Conservation (phyloP, 1,139 yeast species). For the Yamadazyma atlantica region DNA sequence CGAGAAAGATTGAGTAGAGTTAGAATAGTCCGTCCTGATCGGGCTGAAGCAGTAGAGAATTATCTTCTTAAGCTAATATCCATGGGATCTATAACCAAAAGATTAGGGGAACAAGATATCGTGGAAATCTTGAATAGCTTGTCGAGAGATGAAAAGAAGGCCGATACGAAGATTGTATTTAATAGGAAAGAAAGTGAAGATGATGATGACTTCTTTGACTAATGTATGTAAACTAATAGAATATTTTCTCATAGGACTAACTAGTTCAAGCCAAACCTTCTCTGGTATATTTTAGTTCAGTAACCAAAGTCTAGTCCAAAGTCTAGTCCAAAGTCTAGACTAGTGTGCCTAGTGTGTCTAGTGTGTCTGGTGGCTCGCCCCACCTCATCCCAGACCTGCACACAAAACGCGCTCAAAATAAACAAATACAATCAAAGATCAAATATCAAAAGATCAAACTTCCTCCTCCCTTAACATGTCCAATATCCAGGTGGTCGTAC, state of each 20-base stretch:
- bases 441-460: too few species aligned
- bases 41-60: slow-evolving; percentile 89
- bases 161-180: slow-evolving; percentile 56
- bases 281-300: too few species aligned
- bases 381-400: neutral
- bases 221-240: too few species aligned
- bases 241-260: too few species aligned
- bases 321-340: too few species aligned
- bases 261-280: too few species aligned
- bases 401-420: neutral
- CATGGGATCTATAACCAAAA: slow-evolving; percentile 72
- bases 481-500: slow-evolving; percentile 78
- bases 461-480: slow-evolving; percentile 30
- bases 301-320: too few species aligned
- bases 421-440: neutral
- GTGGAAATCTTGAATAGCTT: slow-evolving; percentile 82
- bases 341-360: neutral
- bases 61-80: slow-evolving; percentile 72
- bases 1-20: slow-evolving; percentile 87
- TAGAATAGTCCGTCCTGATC: slow-evolving; percentile 83
- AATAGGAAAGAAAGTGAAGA: slow-evolving; percentile 28
- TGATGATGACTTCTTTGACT: slow-evolving; percentile 36
- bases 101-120: slow-evolving; percentile 74
- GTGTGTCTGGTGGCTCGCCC: neutral
- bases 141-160: slow-evolving; percentile 72